phyloP scores from a whole-genome alignment of 2,329 filamentous ascomycete genomes.

The Colletotrichum navitas region DNA sequence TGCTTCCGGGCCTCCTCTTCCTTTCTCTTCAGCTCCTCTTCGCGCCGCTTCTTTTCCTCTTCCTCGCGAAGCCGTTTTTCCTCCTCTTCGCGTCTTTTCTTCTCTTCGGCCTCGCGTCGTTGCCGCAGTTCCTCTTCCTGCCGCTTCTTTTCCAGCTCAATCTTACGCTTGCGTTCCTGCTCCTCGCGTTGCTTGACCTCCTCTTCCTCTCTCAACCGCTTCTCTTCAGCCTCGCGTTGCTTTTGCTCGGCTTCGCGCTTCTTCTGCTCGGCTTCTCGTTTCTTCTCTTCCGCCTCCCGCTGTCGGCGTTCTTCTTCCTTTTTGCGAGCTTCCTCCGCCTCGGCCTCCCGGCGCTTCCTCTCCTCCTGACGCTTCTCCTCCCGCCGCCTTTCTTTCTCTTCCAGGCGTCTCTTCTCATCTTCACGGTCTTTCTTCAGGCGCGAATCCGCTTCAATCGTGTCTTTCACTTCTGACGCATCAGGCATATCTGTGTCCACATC shows the following conservation, averaged over 20 bases:
- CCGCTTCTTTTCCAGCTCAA: conserved; percentile 45
- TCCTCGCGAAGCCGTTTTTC: conserved; percentile 52
- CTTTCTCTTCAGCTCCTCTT: conserved; percentile 54
- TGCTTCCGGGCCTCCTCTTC: conserved; percentile 54
- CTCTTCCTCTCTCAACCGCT: conserved; percentile 49
- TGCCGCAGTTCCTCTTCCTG: conserved; percentile 44
- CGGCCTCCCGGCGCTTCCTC: conserved; percentile 50
- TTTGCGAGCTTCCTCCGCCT: conserved; percentile 50
- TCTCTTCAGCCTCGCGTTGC: conserved; percentile 54
- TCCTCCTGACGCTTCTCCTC: conserved; percentile 44
- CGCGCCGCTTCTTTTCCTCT: conserved; percentile 52
- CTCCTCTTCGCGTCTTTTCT: conserved; percentile 48
- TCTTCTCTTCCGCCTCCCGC: conserved; percentile 41
- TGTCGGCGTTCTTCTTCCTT: conserved; percentile 43
- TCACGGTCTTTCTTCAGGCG: conserved; percentile 54
- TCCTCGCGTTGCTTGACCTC: conserved; percentile 50
- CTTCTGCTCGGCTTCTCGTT: conserved; percentile 42
- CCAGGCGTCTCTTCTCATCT: conserved; percentile 51
- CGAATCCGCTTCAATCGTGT: conserved; percentile 47
- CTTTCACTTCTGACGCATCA: conserved; percentile 56
- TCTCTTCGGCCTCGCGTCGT: conserved; percentile 46
- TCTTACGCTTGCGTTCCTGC: conserved; percentile 48
- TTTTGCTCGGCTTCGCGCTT: conserved; percentile 49
- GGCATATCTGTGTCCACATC: conserved; percentile 69
- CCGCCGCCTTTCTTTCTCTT: conserved; percentile 46